A percentile compares a stretch with the other conserved stretches of the same genome.
Conservation (phyloP, 805 yeast species). For the Candida odintsovae region DNA sequence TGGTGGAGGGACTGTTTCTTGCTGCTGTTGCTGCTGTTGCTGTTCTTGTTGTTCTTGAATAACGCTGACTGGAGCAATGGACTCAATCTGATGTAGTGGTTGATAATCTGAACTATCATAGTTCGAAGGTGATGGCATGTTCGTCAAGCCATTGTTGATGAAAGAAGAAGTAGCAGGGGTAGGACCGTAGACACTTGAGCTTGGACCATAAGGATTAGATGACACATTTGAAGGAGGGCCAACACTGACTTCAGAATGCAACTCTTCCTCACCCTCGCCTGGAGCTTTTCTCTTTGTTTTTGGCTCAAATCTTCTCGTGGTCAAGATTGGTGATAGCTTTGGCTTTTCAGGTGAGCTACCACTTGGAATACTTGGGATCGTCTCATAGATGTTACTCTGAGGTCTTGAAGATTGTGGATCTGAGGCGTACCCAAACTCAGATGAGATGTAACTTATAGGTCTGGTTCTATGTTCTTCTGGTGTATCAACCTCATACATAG, state of each 20-base stretch:
- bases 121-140: neutral
- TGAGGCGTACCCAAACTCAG: neutral
- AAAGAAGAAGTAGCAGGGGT: slow-evolving; percentile 8
- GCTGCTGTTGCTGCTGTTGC: neutral
- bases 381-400: neutral
- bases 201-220: slow-evolving; percentile 5
- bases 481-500: neutral
- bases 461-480: neutral
- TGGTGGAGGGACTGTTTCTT: neutral
- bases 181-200: slow-evolving; percentile 20
- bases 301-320: neutral
- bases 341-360: neutral
- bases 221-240: neutral
- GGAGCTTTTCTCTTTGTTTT: slow-evolving; percentile 10
- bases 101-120: neutral
- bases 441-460: neutral
- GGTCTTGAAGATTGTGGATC: neutral
- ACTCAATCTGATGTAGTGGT: neutral
- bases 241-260: neutral
- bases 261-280: neutral
- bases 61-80: neutral
- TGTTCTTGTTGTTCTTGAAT: too few species aligned
- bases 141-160: neutral
- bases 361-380: neutral
- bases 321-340: slow-evolving; percentile 1